A percentile compares a stretch with the other conserved stretches of the same genome.
Conservation (phyloP, 768 basidiomycete species). For the Tricholoma flavovirens region DNA sequence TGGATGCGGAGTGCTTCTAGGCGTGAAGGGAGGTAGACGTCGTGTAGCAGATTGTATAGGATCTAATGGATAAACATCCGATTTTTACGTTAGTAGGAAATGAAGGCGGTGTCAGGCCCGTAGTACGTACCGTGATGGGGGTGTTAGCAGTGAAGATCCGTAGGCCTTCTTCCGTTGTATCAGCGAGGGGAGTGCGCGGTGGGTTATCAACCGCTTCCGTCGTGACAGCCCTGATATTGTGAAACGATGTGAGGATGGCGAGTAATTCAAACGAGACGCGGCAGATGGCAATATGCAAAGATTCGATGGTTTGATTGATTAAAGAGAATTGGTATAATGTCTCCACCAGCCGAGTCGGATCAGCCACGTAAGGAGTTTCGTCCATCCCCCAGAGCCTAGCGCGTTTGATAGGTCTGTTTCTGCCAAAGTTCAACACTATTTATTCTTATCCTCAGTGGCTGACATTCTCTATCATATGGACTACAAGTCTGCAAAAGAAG, state of each 20-base stretch:
- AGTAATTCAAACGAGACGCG: constrained; percentile 17
- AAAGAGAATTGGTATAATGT: constrained; percentile 13
- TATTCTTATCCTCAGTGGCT: too few species aligned
- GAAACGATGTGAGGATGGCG: constrained; percentile 5
- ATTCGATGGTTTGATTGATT: constrained; percentile 14
- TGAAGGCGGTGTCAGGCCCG: too few species aligned
- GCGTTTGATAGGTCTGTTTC: constrained; percentile 17
- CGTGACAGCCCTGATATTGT: constrained; percentile 3
- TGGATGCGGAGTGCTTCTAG: constrained; percentile 17
- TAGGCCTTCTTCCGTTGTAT: neutral
- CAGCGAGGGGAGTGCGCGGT: neutral
- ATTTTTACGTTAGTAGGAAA: too few species aligned
- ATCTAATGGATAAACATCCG: too few species aligned
- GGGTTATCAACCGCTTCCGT: constrained; percentile 10
- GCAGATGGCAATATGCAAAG: constrained; percentile 17
- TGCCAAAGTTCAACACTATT: constrained; percentile 16
- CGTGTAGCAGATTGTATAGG: constrained; percentile 18
- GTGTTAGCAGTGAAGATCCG: constrained; percentile 1
- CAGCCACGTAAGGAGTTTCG: constrained; percentile 18
- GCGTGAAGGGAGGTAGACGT: constrained; percentile 13
- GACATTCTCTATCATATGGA: too few species aligned
- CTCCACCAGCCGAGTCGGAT: constrained; percentile 15
- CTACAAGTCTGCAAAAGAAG: constrained; percentile 80
- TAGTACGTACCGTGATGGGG: constrained; percentile 6
- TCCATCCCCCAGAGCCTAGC: constrained; percentile 26